A percentile compares a stretch with the other conserved stretches of the same genome.
phyloP scores from a whole-genome alignment of 352 stramenopile species.

The Globisporangium polare region DNA sequence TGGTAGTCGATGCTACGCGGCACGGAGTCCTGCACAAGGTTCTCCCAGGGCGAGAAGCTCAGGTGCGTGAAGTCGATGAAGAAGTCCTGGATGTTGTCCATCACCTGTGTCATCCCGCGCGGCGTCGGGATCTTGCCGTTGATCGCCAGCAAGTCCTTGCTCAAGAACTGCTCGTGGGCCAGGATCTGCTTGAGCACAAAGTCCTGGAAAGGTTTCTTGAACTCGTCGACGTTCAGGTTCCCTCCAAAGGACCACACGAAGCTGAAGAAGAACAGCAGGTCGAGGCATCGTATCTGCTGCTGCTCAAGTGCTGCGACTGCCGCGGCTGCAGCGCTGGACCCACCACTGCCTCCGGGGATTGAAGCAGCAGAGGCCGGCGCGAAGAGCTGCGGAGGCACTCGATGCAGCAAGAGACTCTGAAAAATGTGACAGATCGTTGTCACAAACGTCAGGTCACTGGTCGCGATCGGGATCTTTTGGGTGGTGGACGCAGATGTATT shows the following conservation, averaged over 20 bases:
- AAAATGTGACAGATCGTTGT: slow-evolving; percentile 57
- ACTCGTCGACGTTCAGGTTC: slow-evolving; percentile 41
- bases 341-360: not conserved
- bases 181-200: slow-evolving; percentile 43
- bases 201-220: slow-evolving; percentile 41
- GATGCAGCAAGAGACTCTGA: slow-evolving; percentile 40
- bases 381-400: slow-evolving; percentile 39
- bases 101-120: slow-evolving; percentile 35
- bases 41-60: slow-evolving; percentile 62
- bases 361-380: slow-evolving; percentile 8
- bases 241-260: slow-evolving; percentile 73
- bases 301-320: slow-evolving; percentile 30
- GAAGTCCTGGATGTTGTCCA: slow-evolving; percentile 61
- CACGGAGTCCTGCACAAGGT: slow-evolving; percentile 11
- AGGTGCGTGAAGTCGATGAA: slow-evolving; percentile 61
- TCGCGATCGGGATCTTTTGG: slow-evolving; percentile 34
- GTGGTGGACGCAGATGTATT: not conserved
- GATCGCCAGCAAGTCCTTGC: slow-evolving; percentile 41
- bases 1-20: slow-evolving; percentile 19
- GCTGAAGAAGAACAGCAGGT: slow-evolving; percentile 67
- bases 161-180: slow-evolving; percentile 46
- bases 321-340: slow-evolving; percentile 16
- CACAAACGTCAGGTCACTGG: slow-evolving; percentile 50
- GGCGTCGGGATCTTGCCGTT: slow-evolving; percentile 48
- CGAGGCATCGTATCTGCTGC: slow-evolving; percentile 49